These are phyloP conservation scores for Aureobasidium sp. DNA, from an alignment of 2,329 filamentous ascomycete species.

Conservation along the genomic window DNA sequence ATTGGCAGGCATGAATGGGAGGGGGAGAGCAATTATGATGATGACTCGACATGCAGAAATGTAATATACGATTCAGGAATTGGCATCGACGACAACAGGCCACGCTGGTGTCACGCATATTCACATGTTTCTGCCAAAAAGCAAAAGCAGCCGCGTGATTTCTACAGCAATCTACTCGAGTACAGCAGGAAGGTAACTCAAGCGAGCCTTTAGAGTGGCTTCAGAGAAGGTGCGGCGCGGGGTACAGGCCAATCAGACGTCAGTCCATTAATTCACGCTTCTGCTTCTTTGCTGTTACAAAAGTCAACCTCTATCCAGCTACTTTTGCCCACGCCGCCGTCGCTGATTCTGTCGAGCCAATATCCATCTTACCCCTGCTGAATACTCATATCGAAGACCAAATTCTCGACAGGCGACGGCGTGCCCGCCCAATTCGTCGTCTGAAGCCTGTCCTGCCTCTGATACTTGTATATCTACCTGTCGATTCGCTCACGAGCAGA, in stretches of 20 bases:
- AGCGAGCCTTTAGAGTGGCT: slow-evolving; percentile 3
- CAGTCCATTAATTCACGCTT: neutral
- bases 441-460: neutral
- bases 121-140: neutral
- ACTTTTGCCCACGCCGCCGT: neutral
- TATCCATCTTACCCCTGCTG: neutral
- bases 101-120: neutral
- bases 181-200: neutral
- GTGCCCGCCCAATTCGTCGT: slow-evolving; percentile 5
- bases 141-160: slow-evolving; percentile 6
- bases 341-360: neutral
- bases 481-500: slow-evolving; percentile 9
- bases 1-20: neutral
- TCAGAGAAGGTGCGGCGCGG: neutral
- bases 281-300: slow-evolving; percentile 8
- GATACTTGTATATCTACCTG: neutral
- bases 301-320: neutral
- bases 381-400: neutral
- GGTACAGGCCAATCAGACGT: slow-evolving; percentile 12
- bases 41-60: slow-evolving; percentile 1
- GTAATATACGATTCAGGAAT: slow-evolving; percentile 6
- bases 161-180: neutral
- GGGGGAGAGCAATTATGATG: neutral
- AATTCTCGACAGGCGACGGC: slow-evolving; percentile 12
- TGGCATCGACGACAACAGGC: neutral